phyloP scores from a whole-genome alignment of 139 green algal genomes.

The Micractinium sp. region DNA sequence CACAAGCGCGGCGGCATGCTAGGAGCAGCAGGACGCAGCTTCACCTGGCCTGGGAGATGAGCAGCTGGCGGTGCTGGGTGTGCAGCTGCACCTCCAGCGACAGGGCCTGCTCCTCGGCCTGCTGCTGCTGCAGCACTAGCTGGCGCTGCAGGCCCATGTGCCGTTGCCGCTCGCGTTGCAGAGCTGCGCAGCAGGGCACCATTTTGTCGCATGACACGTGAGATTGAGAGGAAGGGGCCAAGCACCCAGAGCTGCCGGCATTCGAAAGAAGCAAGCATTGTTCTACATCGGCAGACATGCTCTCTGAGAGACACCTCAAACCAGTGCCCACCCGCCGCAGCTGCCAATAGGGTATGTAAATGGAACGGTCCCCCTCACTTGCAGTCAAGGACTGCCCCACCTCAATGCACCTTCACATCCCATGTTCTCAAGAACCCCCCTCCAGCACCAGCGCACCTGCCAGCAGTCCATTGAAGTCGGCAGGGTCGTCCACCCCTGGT shows the following conservation, averaged over 20 bases:
- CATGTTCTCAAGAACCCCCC: background rate
- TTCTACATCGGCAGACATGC: background rate
- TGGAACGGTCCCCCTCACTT: too few relatives aligned
- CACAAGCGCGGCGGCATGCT: background rate
- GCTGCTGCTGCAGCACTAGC: slow-evolving; percentile 11
- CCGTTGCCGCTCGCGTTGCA: slow-evolving; percentile 23
- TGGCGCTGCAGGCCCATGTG: background rate
- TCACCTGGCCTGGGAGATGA: slow-evolving; percentile 12
- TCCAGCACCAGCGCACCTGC: background rate
- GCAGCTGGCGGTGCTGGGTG: slow-evolving; percentile 19
- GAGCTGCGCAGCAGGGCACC: background rate
- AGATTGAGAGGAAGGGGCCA: background rate
- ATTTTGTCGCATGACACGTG: background rate
- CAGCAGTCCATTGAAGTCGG: slow-evolving; percentile 20
- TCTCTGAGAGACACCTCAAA: background rate
- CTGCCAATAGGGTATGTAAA: background rate
- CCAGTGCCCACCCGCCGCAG: background rate
- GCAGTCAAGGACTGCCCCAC: too few relatives aligned
- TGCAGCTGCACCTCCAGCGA: slow-evolving; percentile 35
- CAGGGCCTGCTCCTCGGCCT: slow-evolving; percentile 25
- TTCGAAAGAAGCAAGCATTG: background rate
- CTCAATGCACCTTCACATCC: background rate
- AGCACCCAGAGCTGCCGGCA: background rate
- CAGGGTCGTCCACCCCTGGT: background rate
- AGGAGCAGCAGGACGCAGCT: background rate